Evolutionary conservation across 225 moss, liverwort and hornwort species (phyloP), one percentile per base, ranked within the genome.

Genomic region (Bryum argenteum): DNA sequence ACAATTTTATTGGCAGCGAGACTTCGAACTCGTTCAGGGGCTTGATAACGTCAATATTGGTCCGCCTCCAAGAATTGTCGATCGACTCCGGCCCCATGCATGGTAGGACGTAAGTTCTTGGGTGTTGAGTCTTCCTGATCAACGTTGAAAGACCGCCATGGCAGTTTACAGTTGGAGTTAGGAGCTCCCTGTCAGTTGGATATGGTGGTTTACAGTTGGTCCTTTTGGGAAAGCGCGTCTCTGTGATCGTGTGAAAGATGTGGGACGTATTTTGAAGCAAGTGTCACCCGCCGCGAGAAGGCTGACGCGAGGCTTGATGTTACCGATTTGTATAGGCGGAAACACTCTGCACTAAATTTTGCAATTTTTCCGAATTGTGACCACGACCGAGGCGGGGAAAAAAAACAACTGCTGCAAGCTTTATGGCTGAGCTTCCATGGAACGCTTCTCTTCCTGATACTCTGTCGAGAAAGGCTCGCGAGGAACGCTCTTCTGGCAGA

Each of bases 111-210:
- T 19, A 15, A 44, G 14, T 45, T 47, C 15, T 2, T 42, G 17
- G 8, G 6, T 26, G 22, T 39, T 67, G 38, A 67, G 23, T 61
- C 22, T 45, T 45, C 37, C 58, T 67, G n/a, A 41, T n/a, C 50
- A 66, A 28, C 63, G 69, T 50, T 50, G 33, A 69, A 63, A 63
- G 58, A 58, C 57, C 63, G 63, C 16, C 53, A 37, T 53, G 59
- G 53, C 37, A 61, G 54, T 73, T 67, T 61, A 16, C 37, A 54
- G 19, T 65, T 78, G 55, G 9, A 20, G 17, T 48, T 44, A 48
- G 17, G 17, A 42, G 3, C 53, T 63, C 51, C 1, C 6, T 63
- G 61, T 38, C 55, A 45, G 57, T 65, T 63, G 56, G 20, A 54
- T 55, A 26, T 54, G 63, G 63, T 54, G 23, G 63, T 63, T 72